Base-by-base conservation (phyloP, 148 eudicot species). In the Rhododendron ferrugineum region DNA sequence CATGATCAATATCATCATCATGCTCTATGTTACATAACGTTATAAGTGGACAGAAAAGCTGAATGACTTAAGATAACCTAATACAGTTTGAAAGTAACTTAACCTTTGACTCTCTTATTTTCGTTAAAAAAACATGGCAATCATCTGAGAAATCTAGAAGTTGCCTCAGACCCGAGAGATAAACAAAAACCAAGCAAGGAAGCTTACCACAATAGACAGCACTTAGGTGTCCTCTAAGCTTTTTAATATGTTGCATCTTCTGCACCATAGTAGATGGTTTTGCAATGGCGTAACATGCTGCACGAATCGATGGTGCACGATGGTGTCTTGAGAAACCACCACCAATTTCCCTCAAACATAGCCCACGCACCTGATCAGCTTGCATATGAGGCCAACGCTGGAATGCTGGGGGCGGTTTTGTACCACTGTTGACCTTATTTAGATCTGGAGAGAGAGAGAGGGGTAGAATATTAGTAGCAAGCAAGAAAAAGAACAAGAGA, bases 251-350 rank as follows among this genome's bases (percentile, higher is more conserved):
- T 87, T 95, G 94, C 98, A 97, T 95, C 91, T 94, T 95, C 85
- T 97, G 98, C 86, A 97, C 94, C 94, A 97, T 90, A 46, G 94
- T 95, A 86, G 98, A 92, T 84, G 99, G 99, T 87, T 95, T 97
- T 74, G 95, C 98, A 86, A 97, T 95, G 79, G 98, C 91, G 88
- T 94, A 93, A 87, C 98, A 94, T 32, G 98, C 99, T 72, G 98
- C 98, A 78, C 92, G 98, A 64, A 89, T 88, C 73, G 98, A 90
- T 77, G 99, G 98, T 82, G 98, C 95, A 81, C 99, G 95, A 84
- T 95, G 98, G 86, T 97, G 99, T 82, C 98, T 92, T 20, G 92
- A 80, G 88, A 95, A 97, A 58, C 99, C 99, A 87, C 99, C 99
- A 81, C 98, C 98, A 84, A 97, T 93, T 90, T 95, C 99, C 87